phyloP scores from a whole-genome alignment of 306 rosid species.

The Cyclanthera cordifolia region DNA sequence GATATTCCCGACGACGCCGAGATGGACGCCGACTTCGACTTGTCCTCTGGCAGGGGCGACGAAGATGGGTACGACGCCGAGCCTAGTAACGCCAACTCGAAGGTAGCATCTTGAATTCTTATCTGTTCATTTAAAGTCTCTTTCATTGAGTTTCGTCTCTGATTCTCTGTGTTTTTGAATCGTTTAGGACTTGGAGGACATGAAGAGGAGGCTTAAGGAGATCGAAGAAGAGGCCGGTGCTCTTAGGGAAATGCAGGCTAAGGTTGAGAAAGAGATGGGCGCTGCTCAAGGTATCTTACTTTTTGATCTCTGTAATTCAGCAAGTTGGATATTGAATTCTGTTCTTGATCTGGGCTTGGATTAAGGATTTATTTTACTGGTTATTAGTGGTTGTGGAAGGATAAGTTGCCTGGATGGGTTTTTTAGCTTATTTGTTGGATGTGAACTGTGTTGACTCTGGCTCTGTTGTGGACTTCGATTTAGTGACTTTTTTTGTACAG shows the following conservation, averaged over 20 bases:
- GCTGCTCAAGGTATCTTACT: slow-evolving; percentile 59
- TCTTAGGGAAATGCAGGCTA: slow-evolving; percentile 97
- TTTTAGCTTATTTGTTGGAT: background rate
- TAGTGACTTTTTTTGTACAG: background rate
- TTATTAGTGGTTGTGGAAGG: background rate
- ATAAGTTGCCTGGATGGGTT: background rate
- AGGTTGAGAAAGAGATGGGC: slow-evolving; percentile 99
- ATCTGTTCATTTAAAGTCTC: background rate
- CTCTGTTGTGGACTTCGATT: background rate
- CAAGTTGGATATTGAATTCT: background rate
- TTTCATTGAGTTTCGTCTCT: slow-evolving; percentile 6
- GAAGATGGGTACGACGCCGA: slow-evolving; percentile 27
- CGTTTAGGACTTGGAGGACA: slow-evolving; percentile 83
- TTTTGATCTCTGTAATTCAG: background rate
- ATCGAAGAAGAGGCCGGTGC: slow-evolving; percentile 96
- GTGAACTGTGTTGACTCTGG: background rate
- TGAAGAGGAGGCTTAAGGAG: slow-evolving; percentile 96
- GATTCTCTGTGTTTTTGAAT: background rate
- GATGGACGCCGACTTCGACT: slow-evolving; percentile 40
- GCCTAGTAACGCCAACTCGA: slow-evolving; percentile 33
- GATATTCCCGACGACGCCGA: slow-evolving; percentile 63
- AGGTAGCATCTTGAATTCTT: slow-evolving; percentile 24
- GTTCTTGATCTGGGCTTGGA: background rate
- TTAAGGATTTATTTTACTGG: background rate
- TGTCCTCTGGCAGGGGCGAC: slow-evolving; percentile 32